phyloP scores from a whole-genome alignment of 495 filamentous ascomycete species.

The Xanthoparmelia taractica region DNA sequence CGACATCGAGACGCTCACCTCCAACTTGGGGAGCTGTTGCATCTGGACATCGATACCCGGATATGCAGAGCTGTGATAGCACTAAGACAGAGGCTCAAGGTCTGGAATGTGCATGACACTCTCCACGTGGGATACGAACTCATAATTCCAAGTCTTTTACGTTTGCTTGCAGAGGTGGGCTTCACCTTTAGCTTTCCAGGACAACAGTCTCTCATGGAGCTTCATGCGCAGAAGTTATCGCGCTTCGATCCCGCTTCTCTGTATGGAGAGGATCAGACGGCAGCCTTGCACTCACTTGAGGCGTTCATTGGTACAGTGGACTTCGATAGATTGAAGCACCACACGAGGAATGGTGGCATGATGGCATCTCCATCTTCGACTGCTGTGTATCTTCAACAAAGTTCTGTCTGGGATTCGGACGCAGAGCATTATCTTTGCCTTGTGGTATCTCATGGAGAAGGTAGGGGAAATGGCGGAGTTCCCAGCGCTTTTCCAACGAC shows the following conservation, averaged over 20 bases:
- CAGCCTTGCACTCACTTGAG: conserved; percentile 35
- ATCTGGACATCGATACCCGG: conserved; percentile 9
- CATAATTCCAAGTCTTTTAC: conserved; percentile 30
- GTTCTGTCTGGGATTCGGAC: conserved; percentile 35
- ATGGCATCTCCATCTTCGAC: conserved; percentile 34
- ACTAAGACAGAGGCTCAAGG: too few species aligned
- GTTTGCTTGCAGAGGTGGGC: conserved; percentile 20
- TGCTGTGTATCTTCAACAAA: conserved; percentile 39
- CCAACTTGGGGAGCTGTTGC: not conserved
- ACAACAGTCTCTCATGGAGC: conserved; percentile 19
- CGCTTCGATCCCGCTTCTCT: conserved; percentile 28
- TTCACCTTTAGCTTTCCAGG: conserved; percentile 23
- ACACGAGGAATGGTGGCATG: conserved; percentile 31
- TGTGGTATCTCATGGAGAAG: conserved; percentile 7
- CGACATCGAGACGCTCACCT: conserved; percentile 8
- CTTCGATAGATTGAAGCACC: conserved; percentile 34
- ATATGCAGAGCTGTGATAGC: not conserved
- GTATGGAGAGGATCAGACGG: conserved; percentile 23
- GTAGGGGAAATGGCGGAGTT: conserved; percentile 20
- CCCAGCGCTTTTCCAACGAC: conserved; percentile 31
- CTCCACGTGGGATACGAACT: conserved; percentile 36
- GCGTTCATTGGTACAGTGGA: conserved; percentile 35
- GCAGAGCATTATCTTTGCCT: conserved; percentile 31
- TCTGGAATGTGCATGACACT: conserved; percentile 16
- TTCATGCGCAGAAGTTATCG: conserved; percentile 26